Base-by-base conservation (phyloP, 108 stramenopile genomes). In the Mediolabrus comicus region DNA sequence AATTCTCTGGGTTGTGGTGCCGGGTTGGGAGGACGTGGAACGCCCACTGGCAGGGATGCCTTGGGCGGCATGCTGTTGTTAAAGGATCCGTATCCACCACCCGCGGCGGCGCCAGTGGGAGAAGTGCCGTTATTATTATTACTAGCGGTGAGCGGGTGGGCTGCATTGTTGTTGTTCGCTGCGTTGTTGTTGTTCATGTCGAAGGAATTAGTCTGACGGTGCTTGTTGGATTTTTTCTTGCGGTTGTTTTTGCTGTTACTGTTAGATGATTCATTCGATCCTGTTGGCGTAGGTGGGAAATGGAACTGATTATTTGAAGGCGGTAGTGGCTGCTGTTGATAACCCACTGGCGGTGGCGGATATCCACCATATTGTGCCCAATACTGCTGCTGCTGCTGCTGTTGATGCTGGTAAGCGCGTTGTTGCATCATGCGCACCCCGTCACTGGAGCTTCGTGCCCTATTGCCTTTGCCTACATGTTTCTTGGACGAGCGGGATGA, bases 351-450 rank as follows among this genome's bases (percentile, higher is more conserved):
- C 2, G 31, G 17, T 26, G 32, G 5, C 3, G 33, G 46, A 22
- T 49, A 49, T 24, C 46, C 43, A 22, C 43, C 46, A 24, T 49
- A 24, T 24, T 33, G 33, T 3, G 46, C 46, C 22, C 12, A 53
- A 6, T 49, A 22, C 19, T 46, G 33, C 7, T 33, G 33, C 7
- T 33, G 43, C 22, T 46, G 46, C 46, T 46, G 46, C 25, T 63
- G 62, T 46, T 68, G 67, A 19, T 69, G 68, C 22, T 69, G 67
- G 16, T 69, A 36, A 39, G 51, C 56, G 14, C 59, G 51, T 59
- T 75, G 68, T 2, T 57, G 43, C 64, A 77, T 65, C 36, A 66
- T 29, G 22, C 63, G 43, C 32, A 70, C 76, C 31, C 69, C 69
- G 43, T 77, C 76, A 57, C 63, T 65, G 17, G 41, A 36, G 43